Base-by-base conservation (phyloP, 768 basidiomycete species). In the Amanita subjunquillea region DNA sequence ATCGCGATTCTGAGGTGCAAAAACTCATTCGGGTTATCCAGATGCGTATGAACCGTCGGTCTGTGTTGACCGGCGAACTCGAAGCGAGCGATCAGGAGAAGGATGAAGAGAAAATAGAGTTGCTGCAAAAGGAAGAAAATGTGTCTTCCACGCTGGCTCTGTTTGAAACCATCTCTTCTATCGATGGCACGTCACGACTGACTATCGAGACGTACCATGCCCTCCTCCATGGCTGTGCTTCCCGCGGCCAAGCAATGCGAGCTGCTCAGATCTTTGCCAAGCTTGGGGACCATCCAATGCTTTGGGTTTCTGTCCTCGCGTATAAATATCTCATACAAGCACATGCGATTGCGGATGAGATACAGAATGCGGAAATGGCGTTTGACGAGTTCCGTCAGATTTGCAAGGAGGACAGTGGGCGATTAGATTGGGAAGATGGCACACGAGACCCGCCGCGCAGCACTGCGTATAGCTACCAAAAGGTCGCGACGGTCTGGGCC, bases 91-190 rank as follows among this genome's bases (percentile, higher is more conserved):
- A 50, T 1, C 43, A 60, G 6, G 61, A 65, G 3, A 34, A 44
- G 0, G 75, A 76, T 48, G 57, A 72, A 38, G 61, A 61, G 22
- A 72, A 72, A 7, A 71, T 78, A 38, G 65, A 64, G 0, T 55
- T 65, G 2, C 73, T 90, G 22, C 68, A 69, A 20, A 58, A 71
- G 27, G 91, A 94, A 62, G 77, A 80, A 59, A 90, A 87, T 56
- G 83, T 91, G 55, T 62, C 69, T 0, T 76, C 80, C 0, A 90
- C 90, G 0, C 70, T 91, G 68, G 74, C 79, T 13, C 68, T 94
- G 13, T 93, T 93, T 65, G 74, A 85, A 23, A 73, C 80, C 0
- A 73, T 82, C 15, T 64, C 72, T 27, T 48, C 53, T 12, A 23
- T 43, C 7, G 55, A 62, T 13, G 66, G 67, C 20, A 60, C 62